Evolutionary conservation across 805 yeast genomes (phyloP).

Genomic region (Dipodascus geniculatus): DNA sequence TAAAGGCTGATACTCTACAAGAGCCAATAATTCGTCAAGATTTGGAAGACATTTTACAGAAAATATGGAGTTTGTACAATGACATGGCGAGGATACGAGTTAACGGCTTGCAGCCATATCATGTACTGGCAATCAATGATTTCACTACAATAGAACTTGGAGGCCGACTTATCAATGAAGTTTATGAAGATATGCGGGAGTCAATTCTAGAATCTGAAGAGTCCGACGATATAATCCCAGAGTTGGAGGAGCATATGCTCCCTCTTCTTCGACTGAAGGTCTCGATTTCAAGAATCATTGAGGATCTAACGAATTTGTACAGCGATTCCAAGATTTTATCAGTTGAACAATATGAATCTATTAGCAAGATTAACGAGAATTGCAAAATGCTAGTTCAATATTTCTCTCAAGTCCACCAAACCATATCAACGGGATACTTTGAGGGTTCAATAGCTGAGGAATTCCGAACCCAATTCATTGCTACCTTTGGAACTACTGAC

Average conservation of each 20-base stretch:
- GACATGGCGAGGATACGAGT: neutral
- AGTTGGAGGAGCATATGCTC: neutral
- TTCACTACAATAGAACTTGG: neutral
- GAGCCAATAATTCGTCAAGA: neutral
- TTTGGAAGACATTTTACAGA: neutral
- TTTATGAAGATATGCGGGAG: neutral
- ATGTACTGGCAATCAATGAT: neutral
- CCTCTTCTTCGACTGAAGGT: neutral
- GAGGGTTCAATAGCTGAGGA: neutral
- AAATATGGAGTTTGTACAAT: neutral
- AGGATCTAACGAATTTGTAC: neutral
- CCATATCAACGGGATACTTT: neutral
- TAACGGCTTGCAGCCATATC: neutral
- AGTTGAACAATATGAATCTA: neutral
- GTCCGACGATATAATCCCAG: neutral
- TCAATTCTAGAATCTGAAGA: neutral
- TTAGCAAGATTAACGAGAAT: neutral
- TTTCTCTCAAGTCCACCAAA: neutral
- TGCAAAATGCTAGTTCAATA: slow-evolving; percentile 1
- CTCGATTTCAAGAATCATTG: neutral
- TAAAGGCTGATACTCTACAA: neutral
- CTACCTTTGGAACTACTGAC: neutral
- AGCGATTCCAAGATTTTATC: neutral
- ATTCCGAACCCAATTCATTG: neutral
- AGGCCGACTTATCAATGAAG: neutral